Evolutionary conservation across 306 rosid species (phyloP).

Genomic region (Coriaria nepalensis): DNA sequence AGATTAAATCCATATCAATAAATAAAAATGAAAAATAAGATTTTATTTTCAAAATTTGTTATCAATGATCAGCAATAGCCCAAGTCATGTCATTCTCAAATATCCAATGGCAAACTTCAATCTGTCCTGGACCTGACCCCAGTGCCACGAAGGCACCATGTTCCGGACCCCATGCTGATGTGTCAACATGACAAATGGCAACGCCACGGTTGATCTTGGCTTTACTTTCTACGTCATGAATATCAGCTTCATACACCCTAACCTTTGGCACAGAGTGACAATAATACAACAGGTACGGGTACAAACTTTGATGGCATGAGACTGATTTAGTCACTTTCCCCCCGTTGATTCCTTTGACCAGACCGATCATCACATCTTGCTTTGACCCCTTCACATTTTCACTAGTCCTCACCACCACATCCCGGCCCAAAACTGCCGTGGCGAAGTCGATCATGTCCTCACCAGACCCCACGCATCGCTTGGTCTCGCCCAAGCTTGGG

Average conservation of each 20-base stretch:
- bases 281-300: conserved; percentile 72
- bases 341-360: conserved; percentile 35
- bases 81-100: conserved; percentile 78
- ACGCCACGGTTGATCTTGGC: conserved; percentile 38
- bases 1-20: too few species aligned
- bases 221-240: conserved; percentile 22
- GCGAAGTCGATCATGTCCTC: conserved; percentile 78
- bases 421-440: conserved; percentile 30
- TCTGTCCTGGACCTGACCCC: conserved; percentile 36
- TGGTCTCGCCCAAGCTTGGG: conserved; percentile 54
- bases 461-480: conserved; percentile 56
- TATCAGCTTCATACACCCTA: conserved; percentile 60
- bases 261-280: conserved; percentile 81
- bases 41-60: neutral
- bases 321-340: conserved; percentile 60
- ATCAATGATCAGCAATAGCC: conserved; percentile 25
- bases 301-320: conserved; percentile 80
- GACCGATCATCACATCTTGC: conserved; percentile 41
- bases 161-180: conserved; percentile 54
- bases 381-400: conserved; percentile 45
- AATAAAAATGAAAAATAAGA: too few species aligned
- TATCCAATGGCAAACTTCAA: conserved; percentile 58
- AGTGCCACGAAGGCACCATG: conserved; percentile 69
- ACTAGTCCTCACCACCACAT: conserved; percentile 26
- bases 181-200: conserved; percentile 76